Conservation (phyloP, 345 rosid genomes). For the Hypericum androsaemum region DNA sequence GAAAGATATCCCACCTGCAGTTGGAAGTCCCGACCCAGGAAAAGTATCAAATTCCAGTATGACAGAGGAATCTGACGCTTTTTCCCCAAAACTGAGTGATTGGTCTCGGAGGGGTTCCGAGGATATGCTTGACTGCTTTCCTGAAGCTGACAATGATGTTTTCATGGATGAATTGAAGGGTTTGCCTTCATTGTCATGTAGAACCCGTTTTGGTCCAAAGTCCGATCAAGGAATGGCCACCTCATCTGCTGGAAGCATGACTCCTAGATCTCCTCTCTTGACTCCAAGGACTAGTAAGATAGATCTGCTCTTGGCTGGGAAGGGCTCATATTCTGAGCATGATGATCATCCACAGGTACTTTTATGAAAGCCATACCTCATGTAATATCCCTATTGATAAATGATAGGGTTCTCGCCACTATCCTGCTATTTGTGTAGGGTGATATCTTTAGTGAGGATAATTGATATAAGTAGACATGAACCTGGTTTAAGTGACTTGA, state of each 20-base stretch:
- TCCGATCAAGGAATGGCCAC: constrained; percentile 97
- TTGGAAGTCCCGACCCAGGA: constrained; percentile 80
- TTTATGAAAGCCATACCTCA: neutral
- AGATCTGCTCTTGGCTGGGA: constrained; percentile 76
- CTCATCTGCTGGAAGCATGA: constrained; percentile 97
- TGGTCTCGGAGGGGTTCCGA: constrained; percentile 98
- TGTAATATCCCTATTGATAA: neutral
- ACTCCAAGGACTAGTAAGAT: constrained; percentile 90
- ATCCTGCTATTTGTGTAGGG: no score
- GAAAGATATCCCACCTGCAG: constrained; percentile 58
- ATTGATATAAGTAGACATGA: no score
- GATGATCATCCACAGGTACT: constrained; percentile 85
- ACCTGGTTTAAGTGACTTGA: no score
- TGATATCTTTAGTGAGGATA: no score
- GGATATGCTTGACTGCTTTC: constrained; percentile 97
- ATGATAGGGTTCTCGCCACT: neutral
- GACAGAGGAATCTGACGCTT: constrained; percentile 77
- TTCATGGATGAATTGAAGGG: constrained; percentile 91
- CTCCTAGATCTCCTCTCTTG: constrained; percentile 91
- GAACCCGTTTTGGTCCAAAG: constrained; percentile 89
- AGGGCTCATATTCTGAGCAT: constrained; percentile 67
- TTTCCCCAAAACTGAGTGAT: constrained; percentile 93
- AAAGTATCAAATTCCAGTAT: constrained; percentile 84
- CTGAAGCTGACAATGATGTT: constrained; percentile 67
- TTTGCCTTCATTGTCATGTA: constrained; percentile 86